Evolutionary conservation across 1,284 basidiomycete species (phyloP).

Genomic region (Cystobasidium sp.): DNA sequence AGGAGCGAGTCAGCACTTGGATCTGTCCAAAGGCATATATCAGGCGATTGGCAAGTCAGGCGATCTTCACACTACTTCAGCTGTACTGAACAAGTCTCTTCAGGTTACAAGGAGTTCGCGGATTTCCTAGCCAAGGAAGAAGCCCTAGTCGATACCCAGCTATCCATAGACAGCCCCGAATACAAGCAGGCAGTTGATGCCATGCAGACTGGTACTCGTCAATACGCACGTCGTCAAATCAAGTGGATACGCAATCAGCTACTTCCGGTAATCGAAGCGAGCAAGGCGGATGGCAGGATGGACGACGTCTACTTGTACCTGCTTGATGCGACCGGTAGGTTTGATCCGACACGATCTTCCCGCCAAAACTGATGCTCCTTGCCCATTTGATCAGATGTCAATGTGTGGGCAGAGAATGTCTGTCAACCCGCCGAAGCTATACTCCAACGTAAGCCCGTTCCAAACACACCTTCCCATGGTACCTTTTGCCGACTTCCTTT

Average conservation of each 20-base stretch:
- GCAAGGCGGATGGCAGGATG: slow-evolving; percentile 55
- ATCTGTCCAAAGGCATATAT: slow-evolving; percentile 76
- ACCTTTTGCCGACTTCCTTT: not conserved
- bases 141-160: slow-evolving; percentile 53
- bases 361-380: not conserved
- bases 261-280: slow-evolving; percentile 71
- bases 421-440: slow-evolving; percentile 51
- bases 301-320: slow-evolving; percentile 60
- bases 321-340: slow-evolving; percentile 74
- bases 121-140: slow-evolving; percentile 62
- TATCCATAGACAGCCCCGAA: slow-evolving; percentile 55
- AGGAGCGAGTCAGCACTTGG: not conserved
- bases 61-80: not conserved
- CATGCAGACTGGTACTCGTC: slow-evolving; percentile 85
- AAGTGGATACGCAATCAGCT: slow-evolving; percentile 93
- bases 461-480: not conserved
- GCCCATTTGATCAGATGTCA: slow-evolving; percentile 60
- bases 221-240: slow-evolving; percentile 89
- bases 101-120: slow-evolving; percentile 90
- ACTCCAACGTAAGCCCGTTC: slow-evolving; percentile 38
- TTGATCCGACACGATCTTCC: not conserved
- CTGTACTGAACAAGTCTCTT: not conserved
- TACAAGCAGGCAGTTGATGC: slow-evolving; percentile 68
- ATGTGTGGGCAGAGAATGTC: slow-evolving; percentile 63
- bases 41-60: slow-evolving; percentile 71